Evolutionary conservation across 2,329 filamentous ascomycete species (phyloP).

Genomic region (Parasarocladium wereldwijsianum): DNA sequence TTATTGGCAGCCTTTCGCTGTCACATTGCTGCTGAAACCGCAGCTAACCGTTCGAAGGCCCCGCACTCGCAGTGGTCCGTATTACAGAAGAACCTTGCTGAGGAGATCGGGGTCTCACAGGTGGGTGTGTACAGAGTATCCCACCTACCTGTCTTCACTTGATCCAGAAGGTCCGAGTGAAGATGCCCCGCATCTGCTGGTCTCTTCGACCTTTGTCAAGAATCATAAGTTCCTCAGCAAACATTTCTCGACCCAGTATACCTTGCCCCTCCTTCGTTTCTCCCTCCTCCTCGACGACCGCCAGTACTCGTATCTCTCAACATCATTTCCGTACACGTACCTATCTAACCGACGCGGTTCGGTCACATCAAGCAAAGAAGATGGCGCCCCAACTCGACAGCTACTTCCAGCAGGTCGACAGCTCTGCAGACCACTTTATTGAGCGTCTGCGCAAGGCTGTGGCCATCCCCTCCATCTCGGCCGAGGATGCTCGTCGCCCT

Average conservation of each 20-base stretch:
- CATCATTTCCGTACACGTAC: conserved; percentile 15
- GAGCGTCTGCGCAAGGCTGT: conserved; percentile 83
- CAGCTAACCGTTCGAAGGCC: no score
- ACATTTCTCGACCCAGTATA: conserved; percentile 7
- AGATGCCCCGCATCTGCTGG: conserved; percentile 30
- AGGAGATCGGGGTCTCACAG: no score
- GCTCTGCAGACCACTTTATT: conserved; percentile 67
- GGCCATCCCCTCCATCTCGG: conserved; percentile 89
- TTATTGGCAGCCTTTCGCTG: no score
- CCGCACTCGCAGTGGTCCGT: no score
- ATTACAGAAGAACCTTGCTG: no score
- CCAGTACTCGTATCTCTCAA: conserved; percentile 8
- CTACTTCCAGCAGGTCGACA: conserved; percentile 87
- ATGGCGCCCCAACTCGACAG: conserved; percentile 86
- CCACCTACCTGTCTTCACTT: conserved; percentile 3
- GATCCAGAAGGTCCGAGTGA: conserved; percentile 10
- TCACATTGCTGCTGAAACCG: no score
- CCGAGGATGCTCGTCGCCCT: conserved; percentile 72
- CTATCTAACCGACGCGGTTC: conserved; percentile 39
- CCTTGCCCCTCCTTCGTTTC: conserved; percentile 3
- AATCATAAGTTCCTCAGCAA: conserved; percentile 11
- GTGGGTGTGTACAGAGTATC: no score
- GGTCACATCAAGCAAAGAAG: conserved; percentile 48
- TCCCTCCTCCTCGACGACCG: conserved; percentile 3
- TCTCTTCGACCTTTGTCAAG: conserved; percentile 1